Evolutionary conservation across 2,329 filamentous ascomycete genomes (phyloP).

Genomic region (Corynespora cassiicola): DNA sequence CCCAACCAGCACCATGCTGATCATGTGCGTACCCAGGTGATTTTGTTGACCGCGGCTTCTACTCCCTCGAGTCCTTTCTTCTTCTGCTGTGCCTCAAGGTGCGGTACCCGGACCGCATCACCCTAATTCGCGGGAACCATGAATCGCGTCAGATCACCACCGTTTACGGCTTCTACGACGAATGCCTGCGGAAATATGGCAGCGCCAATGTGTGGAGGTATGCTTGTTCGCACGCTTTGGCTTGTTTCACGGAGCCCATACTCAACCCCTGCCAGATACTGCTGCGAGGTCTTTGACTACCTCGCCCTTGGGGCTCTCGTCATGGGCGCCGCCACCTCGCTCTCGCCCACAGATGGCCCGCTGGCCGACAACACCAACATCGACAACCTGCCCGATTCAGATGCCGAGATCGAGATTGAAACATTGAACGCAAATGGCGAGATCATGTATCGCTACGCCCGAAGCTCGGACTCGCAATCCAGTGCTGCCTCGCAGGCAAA

Average conservation of each 20-base stretch:
- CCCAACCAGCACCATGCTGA: conserved; percentile 7
- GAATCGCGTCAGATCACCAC: conserved; percentile 97
- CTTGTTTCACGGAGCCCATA: background rate
- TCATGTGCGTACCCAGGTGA: conserved; percentile 72
- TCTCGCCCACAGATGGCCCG: conserved; percentile 66
- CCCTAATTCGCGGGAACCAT: conserved; percentile 92
- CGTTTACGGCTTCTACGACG: conserved; percentile 98
- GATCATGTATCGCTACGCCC: conserved; percentile 74
- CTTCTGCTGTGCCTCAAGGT: conserved; percentile 96
- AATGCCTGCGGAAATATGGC: conserved; percentile 94
- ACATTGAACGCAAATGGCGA: conserved; percentile 85
- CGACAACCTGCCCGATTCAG: conserved; percentile 56
- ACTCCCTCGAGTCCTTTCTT: conserved; percentile 95
- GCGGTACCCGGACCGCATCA: conserved; percentile 96
- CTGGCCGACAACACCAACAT: conserved; percentile 59
- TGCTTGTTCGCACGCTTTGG: too few species aligned
- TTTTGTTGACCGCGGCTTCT: conserved; percentile 97
- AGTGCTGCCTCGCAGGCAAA: conserved; percentile 37
- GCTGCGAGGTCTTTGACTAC: conserved; percentile 98
- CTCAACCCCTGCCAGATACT: conserved; percentile 59
- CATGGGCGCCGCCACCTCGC: conserved; percentile 76
- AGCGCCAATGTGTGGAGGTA: conserved; percentile 89
- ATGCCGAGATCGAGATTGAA: conserved; percentile 87
- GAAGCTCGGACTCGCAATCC: conserved; percentile 51
- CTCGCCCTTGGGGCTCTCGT: conserved; percentile 88